Percentiles rank a stretch among this genome's conserved stretches.
Conservation (phyloP, 2,329 filamentous ascomycete genomes). For the Penicillium griseofulvum region DNA sequence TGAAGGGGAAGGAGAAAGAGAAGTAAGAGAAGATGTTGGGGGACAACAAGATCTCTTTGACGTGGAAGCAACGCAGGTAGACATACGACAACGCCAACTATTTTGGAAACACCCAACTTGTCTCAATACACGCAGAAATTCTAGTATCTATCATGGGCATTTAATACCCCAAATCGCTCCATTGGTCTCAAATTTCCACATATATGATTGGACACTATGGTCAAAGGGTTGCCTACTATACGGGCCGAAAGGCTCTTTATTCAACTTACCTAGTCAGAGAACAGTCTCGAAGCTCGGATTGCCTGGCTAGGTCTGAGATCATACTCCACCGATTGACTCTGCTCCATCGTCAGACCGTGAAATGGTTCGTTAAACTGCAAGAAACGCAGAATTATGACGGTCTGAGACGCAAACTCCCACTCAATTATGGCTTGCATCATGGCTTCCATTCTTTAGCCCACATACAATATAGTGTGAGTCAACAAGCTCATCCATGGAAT, state of each 20-base stretch:
- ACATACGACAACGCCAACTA: background rate
- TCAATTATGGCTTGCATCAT: constrained; percentile 29
- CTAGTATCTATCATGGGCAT: background rate
- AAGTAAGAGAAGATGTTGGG: background rate
- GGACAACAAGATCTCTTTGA: background rate
- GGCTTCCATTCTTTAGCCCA: constrained; percentile 18
- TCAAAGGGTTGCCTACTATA: background rate
- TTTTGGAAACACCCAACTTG: background rate
- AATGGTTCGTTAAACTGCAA: constrained; percentile 27
- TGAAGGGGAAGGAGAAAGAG: too few species aligned
- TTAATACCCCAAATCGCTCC: background rate
- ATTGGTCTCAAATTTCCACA: background rate
- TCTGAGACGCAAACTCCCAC: constrained; percentile 24
- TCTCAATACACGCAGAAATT: background rate
- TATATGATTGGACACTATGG: background rate
- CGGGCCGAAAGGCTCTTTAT: background rate
- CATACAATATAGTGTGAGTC: background rate
- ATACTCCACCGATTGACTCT: constrained; percentile 20
- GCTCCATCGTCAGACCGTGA: constrained; percentile 26
- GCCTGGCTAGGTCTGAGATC: background rate
- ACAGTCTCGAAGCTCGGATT: background rate
- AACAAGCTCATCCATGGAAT: background rate
- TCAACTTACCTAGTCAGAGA: background rate
- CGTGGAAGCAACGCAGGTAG: background rate
- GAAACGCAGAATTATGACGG: constrained; percentile 29